Evolutionary conservation across 352 stramenopile genomes (phyloP), one percentile per base, ranked within the genome.

Genomic region (Saprolegnia diclina): DNA sequence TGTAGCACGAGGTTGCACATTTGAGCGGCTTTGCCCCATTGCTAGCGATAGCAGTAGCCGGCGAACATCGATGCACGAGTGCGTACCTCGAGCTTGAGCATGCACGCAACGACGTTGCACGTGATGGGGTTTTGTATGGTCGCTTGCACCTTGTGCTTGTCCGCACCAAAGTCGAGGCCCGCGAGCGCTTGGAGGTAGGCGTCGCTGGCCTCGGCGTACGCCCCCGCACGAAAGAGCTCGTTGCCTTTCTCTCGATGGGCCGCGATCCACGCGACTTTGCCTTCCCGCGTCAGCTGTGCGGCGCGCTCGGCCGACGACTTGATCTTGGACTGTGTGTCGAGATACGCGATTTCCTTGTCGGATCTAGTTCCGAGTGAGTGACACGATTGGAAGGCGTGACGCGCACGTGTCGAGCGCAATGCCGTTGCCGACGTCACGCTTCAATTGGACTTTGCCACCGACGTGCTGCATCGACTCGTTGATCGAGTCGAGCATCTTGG

Each of bases 401-500:
- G 29, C 63, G 29, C 38, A 69, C 63, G 63, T 69, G 38, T 69
- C 82, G 14, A 94, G 77, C 79, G 91, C 89, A 29, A 94, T 75
- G 35, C 83, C 86, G 64, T 94, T 92, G 32, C 89, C 83, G 37
- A 81, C 78, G 55, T 79, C 87, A 26, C 82, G 80, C 74, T 94
- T 86, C 46, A 94, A 74, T 9, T 85, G 18, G 74, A 72, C 18
- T 75, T 79, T 11, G 75, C 64, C 14, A 76, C 81, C 77, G 13
- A 48, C 42, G 19, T 11, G 3, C 11, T 59, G 13, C 85, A 93
- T 92, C 48, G 88, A 74, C 55, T 86, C 77, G 55, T 92, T 94
- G 72, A 92, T 90, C 74, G 72, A 89, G 44, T 79, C 67, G 26
- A 94, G 74, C 84, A 94, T 94, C 74, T 90, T 91, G 26, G 84